Base-by-base conservation (phyloP, 192 early-diverging fungal genomes). In the Geranomyces michiganensis region DNA sequence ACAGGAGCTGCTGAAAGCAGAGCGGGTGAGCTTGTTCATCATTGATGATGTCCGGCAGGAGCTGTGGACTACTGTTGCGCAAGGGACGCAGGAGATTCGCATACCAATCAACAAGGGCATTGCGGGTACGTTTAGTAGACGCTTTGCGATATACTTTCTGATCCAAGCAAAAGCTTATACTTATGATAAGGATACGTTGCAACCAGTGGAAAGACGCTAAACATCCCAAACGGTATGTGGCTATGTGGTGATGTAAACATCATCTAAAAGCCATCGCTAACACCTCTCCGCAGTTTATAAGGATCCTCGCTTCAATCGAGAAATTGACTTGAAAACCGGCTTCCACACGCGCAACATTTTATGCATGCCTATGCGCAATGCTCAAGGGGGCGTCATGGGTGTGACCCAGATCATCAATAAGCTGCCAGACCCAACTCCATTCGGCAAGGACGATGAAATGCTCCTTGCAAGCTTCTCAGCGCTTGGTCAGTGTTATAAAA, bases 391-490 rank as follows among this genome's bases (percentile, higher is more conserved):
- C 17, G 67, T 84, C 29, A 80, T 86, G 51, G 84, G 84, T 1
- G 82, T 84, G 22, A 70, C 75, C 9, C 82, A 84, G 65, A 65
- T 83, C 49, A 84, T 86, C 68, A 86, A 86, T 61, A 86, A 86
- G 62, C 48, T 83, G 32, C 79, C 79, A 27, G 78, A 75, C 14
- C 33, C 32, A 3, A 24, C 68, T 9, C 36, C 65, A 13, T 86
- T 86, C 68, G 67, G 65, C 6, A 55, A 65, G 30, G 84, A 84
- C 15, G 84, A 86, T 60, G 78, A 79, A 67, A 27, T 58, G n/a
- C 66, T 81, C 22, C 33, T 82, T 0, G 55, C 30, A 22, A 72
- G 78, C 19, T 86, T 86, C 67, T 61, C 78, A 17, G 44, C 68
- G 14, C 55, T 84, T 19, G 78, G 81, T 82, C 62, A 36, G 53